Base-by-base conservation (phyloP, 495 filamentous ascomycete species). In the Aspergillus funiculosus region DNA sequence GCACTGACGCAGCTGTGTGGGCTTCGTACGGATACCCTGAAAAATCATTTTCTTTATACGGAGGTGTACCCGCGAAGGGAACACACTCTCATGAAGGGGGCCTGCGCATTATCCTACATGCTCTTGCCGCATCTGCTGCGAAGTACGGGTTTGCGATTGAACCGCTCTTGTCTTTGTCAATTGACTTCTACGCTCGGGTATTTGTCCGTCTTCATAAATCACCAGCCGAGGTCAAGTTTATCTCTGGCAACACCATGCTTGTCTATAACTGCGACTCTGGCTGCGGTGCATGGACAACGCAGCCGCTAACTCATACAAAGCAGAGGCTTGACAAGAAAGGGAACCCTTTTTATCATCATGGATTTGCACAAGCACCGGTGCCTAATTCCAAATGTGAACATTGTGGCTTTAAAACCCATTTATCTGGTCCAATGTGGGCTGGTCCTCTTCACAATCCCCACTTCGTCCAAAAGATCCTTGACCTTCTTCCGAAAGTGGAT, bases 1-100 rank as follows among this genome's bases (percentile, higher is more conserved):
- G 92, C 64, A 99, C 92, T 0, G 92, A 99, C 67, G 86, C 90
- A 5, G 87, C 82, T 9, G 85, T 97, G 10, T 97, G 87, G 76
- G 92, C 92, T 0, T 97, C 92, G 0, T 82, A 82, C 30, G 87
- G 90, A 19, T 97, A 95, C 57, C 80, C 83, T 0, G 92, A 99
- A 60, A 99, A 99, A 66, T 78, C 86, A 10, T 97, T 82, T 58
- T 77, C 91, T 0, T 73, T 94, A 14, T 99, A 99, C 56, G 92
- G 94, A 8, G 92, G 92, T 13, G 62, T 87, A 10, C 88, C 94
- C 0, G 64, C 87, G 21, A 95, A 92, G 64, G 89, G 88, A 2
- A 64, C 73, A 22, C 83, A 86, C 56, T 88, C 79, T 14, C 94
- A 97, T 54, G 92, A 99, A 69, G 90, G 77, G 22, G 94, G 94